Evolutionary conservation across 148 eudicot genomes (phyloP).

Genomic region (Salicornia ramosissima): DNA sequence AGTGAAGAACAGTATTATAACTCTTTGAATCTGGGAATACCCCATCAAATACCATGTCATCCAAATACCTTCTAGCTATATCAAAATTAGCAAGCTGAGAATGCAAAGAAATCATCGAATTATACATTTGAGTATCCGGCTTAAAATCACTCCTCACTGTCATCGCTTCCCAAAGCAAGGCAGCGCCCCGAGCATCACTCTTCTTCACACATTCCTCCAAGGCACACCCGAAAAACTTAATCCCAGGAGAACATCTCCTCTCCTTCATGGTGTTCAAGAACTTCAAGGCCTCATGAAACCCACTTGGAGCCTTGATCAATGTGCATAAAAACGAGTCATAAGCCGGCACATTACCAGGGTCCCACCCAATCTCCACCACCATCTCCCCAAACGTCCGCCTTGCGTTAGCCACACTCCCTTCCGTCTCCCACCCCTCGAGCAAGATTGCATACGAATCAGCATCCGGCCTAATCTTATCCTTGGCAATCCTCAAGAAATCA

Average conservation of each 20-base stretch:
- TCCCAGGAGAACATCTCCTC: conserved; percentile 60
- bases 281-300: conserved; percentile 56
- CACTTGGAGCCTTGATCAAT: conserved; percentile 51
- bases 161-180: conserved; percentile 58
- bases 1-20: conserved; percentile 46
- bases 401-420: conserved; percentile 45
- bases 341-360: conserved; percentile 45
- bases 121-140: conserved; percentile 56
- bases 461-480: conserved; percentile 48
- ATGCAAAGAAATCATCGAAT: conserved; percentile 61
- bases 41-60: conserved; percentile 74
- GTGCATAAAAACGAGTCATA: conserved; percentile 68
- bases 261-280: conserved; percentile 50
- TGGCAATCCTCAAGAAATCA: conserved; percentile 37
- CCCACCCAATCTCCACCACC: conserved; percentile 64
- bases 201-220: conserved; percentile 56
- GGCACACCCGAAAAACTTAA: conserved; percentile 56
- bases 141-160: conserved; percentile 39
- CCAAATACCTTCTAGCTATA: conserved; percentile 47
- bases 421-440: conserved; percentile 84
- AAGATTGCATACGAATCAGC: conserved; percentile 63
- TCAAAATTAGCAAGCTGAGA: conserved; percentile 41
- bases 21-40: conserved; percentile 58
- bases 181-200: conserved; percentile 48
- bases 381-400: conserved; percentile 54